phyloP scores from a whole-genome alignment of 108 stramenopile species.

The Chaetoceros tenuissimus region DNA sequence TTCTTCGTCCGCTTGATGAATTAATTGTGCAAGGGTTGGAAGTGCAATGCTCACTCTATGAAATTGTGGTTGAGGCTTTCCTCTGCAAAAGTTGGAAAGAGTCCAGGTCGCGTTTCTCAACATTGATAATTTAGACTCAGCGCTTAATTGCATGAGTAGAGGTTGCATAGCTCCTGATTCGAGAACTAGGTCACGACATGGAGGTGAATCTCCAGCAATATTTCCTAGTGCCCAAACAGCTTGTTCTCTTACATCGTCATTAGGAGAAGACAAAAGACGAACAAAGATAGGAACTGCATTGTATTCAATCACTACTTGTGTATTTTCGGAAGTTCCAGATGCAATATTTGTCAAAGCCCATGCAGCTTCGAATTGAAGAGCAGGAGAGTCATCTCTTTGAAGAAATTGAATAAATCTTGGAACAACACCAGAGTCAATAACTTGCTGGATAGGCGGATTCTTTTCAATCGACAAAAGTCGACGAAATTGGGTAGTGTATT shows the following conservation, averaged over 20 bases:
- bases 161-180: constrained; percentile 89
- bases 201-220: constrained; percentile 96
- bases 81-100: constrained; percentile 97
- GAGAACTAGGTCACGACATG: constrained; percentile 93
- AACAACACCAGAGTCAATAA: constrained; percentile 94
- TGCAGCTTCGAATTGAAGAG: constrained; percentile 98
- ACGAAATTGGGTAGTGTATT: constrained; percentile 93
- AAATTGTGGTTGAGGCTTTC: constrained; percentile 97
- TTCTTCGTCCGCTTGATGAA: constrained; percentile 94
- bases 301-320: constrained; percentile 94
- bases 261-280: constrained; percentile 77
- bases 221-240: constrained; percentile 99
- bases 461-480: constrained; percentile 93
- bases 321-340: constrained; percentile 94
- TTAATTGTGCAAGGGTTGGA: constrained; percentile 88
- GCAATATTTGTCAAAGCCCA: constrained; percentile 99
- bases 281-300: constrained; percentile 98
- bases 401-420: constrained; percentile 96
- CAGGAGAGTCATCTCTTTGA: constrained; percentile 85
- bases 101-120: constrained; percentile 99
- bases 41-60: constrained; percentile 85
- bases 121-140: constrained; percentile 90
- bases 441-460: constrained; percentile 97
- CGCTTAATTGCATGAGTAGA: constrained; percentile 86
- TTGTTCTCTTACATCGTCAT: constrained; percentile 97